Evolutionary conservation across 108 stramenopile genomes (phyloP), one percentile per base, ranked within the genome.

Genomic region (Cyclotella kingstonii): DNA sequence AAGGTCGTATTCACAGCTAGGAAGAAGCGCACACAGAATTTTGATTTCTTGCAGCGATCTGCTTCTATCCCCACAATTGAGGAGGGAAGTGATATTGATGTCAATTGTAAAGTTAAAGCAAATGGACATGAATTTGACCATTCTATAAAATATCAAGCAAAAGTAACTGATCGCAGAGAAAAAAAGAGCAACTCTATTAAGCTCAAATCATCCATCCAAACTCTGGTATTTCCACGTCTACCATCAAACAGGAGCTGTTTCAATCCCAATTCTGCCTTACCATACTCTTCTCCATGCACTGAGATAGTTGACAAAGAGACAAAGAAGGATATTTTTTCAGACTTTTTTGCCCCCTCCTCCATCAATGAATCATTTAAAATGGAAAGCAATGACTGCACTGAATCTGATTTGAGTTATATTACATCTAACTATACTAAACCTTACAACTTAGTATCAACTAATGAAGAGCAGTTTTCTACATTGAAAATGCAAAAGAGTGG

Each of bases 221-320:
- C 22, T 45, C 26, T 65, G 30, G 29, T 54, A 14, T 65, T 65
- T 54, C 63, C 63, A 3, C 63, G 63, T 23, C 63, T 65, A 15
- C 63, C 63, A 9, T 65, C 52, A 28, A 57, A 49, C 42, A 43
- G 15, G 25, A 22, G 25, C 27, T 27, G 25, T 34, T 50, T 14
- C 14, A 45, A 19, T 14, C 54, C 4, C 55, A 54, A n/a, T 60
- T 60, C 28, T 57, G 56, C 21, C 3, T 8, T 7, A 27, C 30
- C 9, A 15, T 5, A 2, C 12, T 27, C 0, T 10, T 36, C 12
- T 11, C 6, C 4, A 6, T 19, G 15, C 21, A 25, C 35, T 19
- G 29, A 31, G 35, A 49, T 36, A 21, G 10, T 12, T 8, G 9
- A 51, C 5, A 28, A 28, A 51, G 7, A 26, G 42, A 14, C 21